These are phyloP conservation scores for Penicillium ucsense DNA, from an alignment of 495 filamentous ascomycete genomes.

Conservation along the genomic window DNA sequence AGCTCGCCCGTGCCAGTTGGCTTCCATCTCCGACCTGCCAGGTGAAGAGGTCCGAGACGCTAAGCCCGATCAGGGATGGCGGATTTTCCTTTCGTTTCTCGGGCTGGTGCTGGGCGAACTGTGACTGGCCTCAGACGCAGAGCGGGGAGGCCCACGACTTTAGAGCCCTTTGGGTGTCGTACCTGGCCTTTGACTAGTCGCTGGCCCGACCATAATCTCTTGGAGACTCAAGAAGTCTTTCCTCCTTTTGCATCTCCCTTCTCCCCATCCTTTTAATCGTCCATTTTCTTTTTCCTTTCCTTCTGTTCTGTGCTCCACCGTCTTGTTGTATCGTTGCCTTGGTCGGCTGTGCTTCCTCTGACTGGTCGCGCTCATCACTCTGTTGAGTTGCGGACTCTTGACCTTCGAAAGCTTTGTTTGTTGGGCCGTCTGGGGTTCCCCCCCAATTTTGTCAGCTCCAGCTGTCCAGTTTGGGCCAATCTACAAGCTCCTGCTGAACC, in stretches of 20 bases:
- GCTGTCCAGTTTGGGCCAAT: neutral
- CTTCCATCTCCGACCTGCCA: neutral
- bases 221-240: neutral
- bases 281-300: neutral
- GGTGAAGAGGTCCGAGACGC: slow-evolving; percentile 1
- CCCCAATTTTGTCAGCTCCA: neutral
- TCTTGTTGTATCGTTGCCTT: neutral
- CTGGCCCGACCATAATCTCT: neutral
- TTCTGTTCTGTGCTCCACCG: neutral
- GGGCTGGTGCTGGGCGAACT: slow-evolving; percentile 3
- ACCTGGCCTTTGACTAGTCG: too few species aligned
- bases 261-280: neutral
- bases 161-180: too few species aligned
- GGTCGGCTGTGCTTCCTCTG: neutral
- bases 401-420: neutral
- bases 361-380: neutral
- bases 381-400: neutral
- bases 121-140: neutral
- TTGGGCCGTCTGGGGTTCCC: slow-evolving; percentile 5
- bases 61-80: slow-evolving; percentile 23
- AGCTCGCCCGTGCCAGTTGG: neutral
- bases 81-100: slow-evolving; percentile 21
- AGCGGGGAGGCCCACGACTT: too few species aligned
- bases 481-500: too few species aligned
- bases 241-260: neutral